phyloP scores from a whole-genome alignment of 257 asterid genomes.

The Nicotiana benthamiana region DNA sequence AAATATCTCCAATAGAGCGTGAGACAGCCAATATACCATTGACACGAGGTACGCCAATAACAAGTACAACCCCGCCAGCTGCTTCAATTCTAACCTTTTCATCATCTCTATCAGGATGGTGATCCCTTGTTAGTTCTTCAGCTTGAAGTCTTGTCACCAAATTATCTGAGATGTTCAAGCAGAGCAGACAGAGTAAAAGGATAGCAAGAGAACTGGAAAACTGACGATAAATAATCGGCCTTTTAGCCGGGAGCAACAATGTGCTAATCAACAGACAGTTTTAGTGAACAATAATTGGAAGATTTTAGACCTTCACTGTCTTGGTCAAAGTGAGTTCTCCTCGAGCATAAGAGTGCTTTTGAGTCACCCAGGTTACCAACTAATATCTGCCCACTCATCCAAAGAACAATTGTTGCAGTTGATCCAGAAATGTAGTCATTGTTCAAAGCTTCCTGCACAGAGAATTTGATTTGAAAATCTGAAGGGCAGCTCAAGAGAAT shows the following conservation, averaged over 20 bases:
- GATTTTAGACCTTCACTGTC: conserved; percentile 29
- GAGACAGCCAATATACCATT: conserved; percentile 65
- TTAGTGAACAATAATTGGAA: neutral
- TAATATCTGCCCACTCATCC: conserved; percentile 39
- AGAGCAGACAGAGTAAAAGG: neutral
- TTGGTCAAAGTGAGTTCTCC: conserved; percentile 12
- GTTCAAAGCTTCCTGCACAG: conserved; percentile 54
- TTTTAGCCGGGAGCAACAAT: neutral
- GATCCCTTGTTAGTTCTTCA: conserved; percentile 66
- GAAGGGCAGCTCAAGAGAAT: neutral
- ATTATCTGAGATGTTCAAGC: conserved; percentile 13
- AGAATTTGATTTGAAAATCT: conserved; percentile 8
- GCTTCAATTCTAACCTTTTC: conserved; percentile 60
- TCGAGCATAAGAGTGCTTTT: conserved; percentile 58
- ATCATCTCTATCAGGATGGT: conserved; percentile 58
- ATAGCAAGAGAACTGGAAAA: neutral
- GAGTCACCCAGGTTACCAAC: conserved; percentile 68
- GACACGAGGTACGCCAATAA: conserved; percentile 53
- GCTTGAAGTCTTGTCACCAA: conserved; percentile 20
- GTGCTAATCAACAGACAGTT: neutral
- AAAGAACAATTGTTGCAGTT: conserved; percentile 43
- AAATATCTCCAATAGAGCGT: conserved; percentile 67
- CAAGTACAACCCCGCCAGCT: conserved; percentile 31
- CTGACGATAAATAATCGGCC: neutral
- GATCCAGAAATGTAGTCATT: conserved; percentile 50